Evolutionary conservation across 768 basidiomycete species (phyloP), one percentile per base, ranked within the genome.

Genomic region (Rhodotorula taiwanensis): DNA sequence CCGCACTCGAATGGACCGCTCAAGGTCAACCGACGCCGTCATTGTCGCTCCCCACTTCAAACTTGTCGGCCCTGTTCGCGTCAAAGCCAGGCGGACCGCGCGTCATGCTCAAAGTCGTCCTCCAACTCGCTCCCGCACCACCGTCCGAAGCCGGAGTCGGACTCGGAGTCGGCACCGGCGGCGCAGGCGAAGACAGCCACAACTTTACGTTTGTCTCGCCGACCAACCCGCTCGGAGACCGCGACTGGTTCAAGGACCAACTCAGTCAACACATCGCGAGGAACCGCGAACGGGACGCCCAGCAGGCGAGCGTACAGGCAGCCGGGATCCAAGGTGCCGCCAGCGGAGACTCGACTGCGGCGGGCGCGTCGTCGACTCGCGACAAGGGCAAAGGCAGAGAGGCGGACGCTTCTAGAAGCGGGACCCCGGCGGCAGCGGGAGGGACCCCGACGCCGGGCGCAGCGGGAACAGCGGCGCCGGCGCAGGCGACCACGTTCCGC

Each of bases 1-100:
- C 11, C 2, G 25, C 84, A 71, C 80, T 93, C 5, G 83, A 84
- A 79, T 93, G 89, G 89, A 84, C 84, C 1, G 86, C 73, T 66
- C 83, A 83, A 76, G 80, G 80, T 49, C 79, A 79, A 0, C 82
- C 86, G 10, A 80, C 83, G 14, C 82, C 88, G 36, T 81, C 81
- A 72, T 81, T 89, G 27, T 77, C 82, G 7, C 78, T 83, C 73
- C 64, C 79, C 63, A 83, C 86, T 60, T 81, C 83, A 50, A 75
- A 82, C 58, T 83, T 87, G 88, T 60, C 80, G 81, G 88, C 87
- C 23, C 80, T 92, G 41, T 90, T 89, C 73, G 89, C 86, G 71
- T 89, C 87, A 74, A 91, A 91, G 72, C 85, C 86, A 71, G 86
- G 86, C 57, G 84, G 87, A 9, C 77, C 86, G 0, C 87, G 89